A percentile compares a stretch with the other conserved stretches of the same genome.
These are phyloP conservation scores for Stereocaulon alpinum DNA, from an alignment of 495 filamentous ascomycete species.

Conservation along the genomic window DNA sequence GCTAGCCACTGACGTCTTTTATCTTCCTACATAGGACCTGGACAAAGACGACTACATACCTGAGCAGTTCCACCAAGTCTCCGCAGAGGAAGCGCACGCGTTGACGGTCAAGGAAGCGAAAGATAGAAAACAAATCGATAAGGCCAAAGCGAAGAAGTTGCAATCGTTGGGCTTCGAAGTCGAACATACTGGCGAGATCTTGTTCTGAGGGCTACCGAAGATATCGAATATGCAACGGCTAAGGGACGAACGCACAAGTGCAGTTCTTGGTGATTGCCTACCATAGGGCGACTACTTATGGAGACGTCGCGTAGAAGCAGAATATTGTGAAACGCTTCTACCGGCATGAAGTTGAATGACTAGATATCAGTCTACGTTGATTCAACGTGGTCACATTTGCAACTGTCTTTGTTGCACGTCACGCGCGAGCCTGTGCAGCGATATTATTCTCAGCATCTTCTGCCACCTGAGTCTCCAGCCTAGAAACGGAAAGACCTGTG, in stretches of 20 bases:
- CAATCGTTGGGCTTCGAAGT: constrained; percentile 74
- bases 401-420: too few relatives aligned
- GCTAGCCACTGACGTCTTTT: constrained; percentile 2
- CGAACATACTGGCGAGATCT: constrained; percentile 65
- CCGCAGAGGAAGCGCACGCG: constrained; percentile 57
- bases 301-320: constrained; percentile 36
- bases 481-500: too few relatives aligned
- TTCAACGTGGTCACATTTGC: too few relatives aligned
- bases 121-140: constrained; percentile 61
- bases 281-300: background rate
- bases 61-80: constrained; percentile 52
- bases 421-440: too few relatives aligned
- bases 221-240: background rate
- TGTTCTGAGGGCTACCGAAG: constrained; percentile 42
- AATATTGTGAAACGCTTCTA: constrained; percentile 69
- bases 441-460: too few relatives aligned
- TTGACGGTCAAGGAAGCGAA: constrained; percentile 58
- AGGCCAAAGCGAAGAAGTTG: constrained; percentile 56
- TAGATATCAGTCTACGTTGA: too few relatives aligned
- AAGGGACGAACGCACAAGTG: too few relatives aligned
- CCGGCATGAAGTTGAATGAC: background rate
- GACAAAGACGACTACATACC: constrained; percentile 89
- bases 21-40: constrained; percentile 49
- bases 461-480: too few relatives aligned
- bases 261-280: too few relatives aligned